Evolutionary conservation across 805 yeast species (phyloP), one percentile per base, ranked within the genome.

Genomic region (Starmerella vitae): DNA sequence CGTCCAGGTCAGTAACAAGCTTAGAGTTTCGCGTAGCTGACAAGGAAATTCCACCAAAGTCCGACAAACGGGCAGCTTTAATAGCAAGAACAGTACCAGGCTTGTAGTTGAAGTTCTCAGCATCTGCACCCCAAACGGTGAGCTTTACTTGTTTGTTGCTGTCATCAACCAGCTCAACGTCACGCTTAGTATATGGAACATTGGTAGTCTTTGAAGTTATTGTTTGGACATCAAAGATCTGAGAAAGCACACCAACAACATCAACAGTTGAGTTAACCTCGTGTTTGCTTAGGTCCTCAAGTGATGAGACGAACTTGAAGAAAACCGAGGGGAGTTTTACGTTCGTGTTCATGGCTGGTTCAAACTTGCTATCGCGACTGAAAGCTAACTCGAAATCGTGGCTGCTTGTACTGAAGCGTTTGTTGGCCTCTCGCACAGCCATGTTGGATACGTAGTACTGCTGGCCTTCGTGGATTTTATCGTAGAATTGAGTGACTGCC

Each of bases 121-220:
- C 97, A 39, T 74, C 70, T 46, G 78, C 76, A 52, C 86, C 88
- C 97, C 98, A 91, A 47, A 91, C 63, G 1, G 95, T 94, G 36
- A 85, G 73, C 17, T 72, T 68, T 32, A 86, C 73, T 3, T 84
- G 76, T 51, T 70, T 74, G 33, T 77, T 78, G 5, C 93, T 67
- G 50, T 82, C 82, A 58, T 91, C 99, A 25, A 84, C 97, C 44
- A 91, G 64, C 3, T 72, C 66, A 34, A 91, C 67, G 56, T 88
- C 94, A 60, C 98, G 80, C 64, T 94, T 80, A 58, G 85, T 91
- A 58, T 78, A 88, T 1, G 88, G 83, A 55, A 83, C 79, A 36
- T 94, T 95, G 4, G 96, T 79, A 9, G 79, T 67, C 60, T 78
- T 83, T 8, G 97, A 81, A 13, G 82, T 76, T 51, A 88, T 74